These are phyloP conservation scores for Truncatella angustata DNA, from an alignment of 2,329 filamentous ascomycete species.

Conservation along the genomic window DNA sequence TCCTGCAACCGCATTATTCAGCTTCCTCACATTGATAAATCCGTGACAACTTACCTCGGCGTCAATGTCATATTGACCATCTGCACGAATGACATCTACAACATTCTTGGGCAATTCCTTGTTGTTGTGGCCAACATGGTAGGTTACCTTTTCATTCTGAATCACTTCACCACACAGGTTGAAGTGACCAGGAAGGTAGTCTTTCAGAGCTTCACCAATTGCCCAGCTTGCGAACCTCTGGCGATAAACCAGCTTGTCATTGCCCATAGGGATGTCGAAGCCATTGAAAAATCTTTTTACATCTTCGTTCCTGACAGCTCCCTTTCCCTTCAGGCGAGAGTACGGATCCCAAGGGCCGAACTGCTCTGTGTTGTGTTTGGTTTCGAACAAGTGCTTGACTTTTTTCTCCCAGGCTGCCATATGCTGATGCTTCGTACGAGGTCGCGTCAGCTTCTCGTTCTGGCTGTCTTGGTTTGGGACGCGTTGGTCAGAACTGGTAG, in stretches of 20 bases:
- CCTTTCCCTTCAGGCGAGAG: neutral
- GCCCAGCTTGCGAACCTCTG: slow-evolving; percentile 18
- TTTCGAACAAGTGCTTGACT: no score
- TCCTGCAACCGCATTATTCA: neutral
- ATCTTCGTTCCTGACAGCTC: neutral
- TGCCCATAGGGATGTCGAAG: neutral
- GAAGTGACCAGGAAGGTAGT: slow-evolving; percentile 10
- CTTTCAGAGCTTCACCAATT: slow-evolving; percentile 17
- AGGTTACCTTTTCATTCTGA: slow-evolving; percentile 10
- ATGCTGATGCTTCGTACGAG: no score
- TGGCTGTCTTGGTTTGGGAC: no score
- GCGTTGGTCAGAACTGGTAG: no score
- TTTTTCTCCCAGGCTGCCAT: no score
- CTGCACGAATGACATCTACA: slow-evolving; percentile 15
- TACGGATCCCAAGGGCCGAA: neutral
- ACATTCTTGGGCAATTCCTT: slow-evolving; percentile 12
- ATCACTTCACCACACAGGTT: slow-evolving; percentile 18
- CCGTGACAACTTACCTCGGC: slow-evolving; percentile 15
- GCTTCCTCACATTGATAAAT: neutral
- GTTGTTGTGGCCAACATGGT: neutral
- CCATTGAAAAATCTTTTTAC: neutral
- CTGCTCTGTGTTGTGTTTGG: no score
- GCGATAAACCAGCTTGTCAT: slow-evolving; percentile 7
- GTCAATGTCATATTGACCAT: slow-evolving; percentile 23
- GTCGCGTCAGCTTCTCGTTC: no score